phyloP scores from a whole-genome alignment of 768 basidiomycete genomes.

The Leccinum barrowsii region DNA sequence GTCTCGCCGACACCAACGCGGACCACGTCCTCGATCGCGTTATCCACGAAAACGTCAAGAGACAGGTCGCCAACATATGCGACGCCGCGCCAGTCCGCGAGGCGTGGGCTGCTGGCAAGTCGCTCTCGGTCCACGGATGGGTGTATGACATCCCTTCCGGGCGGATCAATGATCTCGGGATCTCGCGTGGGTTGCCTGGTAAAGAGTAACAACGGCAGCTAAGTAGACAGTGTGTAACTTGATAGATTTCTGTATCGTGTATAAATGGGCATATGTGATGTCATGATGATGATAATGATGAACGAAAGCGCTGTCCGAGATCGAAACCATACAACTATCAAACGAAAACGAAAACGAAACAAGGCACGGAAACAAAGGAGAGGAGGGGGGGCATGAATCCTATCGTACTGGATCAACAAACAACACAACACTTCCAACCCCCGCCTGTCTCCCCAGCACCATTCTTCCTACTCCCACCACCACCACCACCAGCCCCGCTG shows the following conservation, averaged over 20 bases:
- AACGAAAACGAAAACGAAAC: neutral
- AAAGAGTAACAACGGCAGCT: no score
- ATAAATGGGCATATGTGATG: neutral
- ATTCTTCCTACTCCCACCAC: slow-evolving; percentile 32
- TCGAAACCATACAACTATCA: slow-evolving; percentile 8
- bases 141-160: slow-evolving; percentile 65
- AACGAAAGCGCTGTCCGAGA: slow-evolving; percentile 12
- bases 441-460: slow-evolving; percentile 34
- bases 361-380: neutral
- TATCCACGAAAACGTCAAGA: slow-evolving; percentile 59
- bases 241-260: neutral
- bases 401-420: slow-evolving; percentile 43
- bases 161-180: slow-evolving; percentile 53
- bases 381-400: neutral
- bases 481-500: neutral
- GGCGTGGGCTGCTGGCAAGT: slow-evolving; percentile 41
- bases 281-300: neutral
- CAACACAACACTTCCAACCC: slow-evolving; percentile 60
- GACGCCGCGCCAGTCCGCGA: slow-evolving; percentile 42
- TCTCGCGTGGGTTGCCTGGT: slow-evolving; percentile 31
- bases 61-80: slow-evolving; percentile 50
- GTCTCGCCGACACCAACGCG: slow-evolving; percentile 34
- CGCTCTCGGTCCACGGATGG: slow-evolving; percentile 68
- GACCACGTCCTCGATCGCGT: slow-evolving; percentile 42
- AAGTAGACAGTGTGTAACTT: neutral